These are phyloP conservation scores for Neofusicoccum laricinum DNA, from an alignment of 2,329 filamentous ascomycete species.

Conservation along the genomic window DNA sequence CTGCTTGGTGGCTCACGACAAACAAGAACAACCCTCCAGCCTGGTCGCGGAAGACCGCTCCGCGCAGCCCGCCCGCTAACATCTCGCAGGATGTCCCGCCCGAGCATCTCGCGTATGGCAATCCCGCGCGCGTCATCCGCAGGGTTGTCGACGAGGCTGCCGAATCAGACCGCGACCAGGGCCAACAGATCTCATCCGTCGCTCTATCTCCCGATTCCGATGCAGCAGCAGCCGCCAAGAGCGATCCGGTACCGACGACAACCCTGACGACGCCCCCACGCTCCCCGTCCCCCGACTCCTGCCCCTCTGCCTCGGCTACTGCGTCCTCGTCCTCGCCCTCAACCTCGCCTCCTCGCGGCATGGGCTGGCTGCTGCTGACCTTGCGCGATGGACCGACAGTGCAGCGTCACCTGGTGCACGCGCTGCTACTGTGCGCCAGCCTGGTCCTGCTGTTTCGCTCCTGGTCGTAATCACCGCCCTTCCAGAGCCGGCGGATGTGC, in stretches of 20 bases:
- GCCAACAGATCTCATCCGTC: constrained; percentile 8
- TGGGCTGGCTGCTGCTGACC: not conserved
- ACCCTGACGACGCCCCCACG: not conserved
- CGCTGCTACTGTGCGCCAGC: not conserved
- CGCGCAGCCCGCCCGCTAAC: constrained; percentile 10
- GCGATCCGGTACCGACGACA: not conserved
- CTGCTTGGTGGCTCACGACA: not conserved
- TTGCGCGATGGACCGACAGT: not conserved
- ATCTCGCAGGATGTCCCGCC: constrained; percentile 14
- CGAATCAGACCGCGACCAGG: not conserved
- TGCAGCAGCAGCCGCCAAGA: not conserved
- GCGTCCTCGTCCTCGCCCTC: not conserved
- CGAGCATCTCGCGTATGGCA: constrained; percentile 12
- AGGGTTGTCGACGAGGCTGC: not conserved
- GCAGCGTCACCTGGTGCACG: not conserved
- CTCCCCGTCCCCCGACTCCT: not conserved
- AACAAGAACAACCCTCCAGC: not conserved
- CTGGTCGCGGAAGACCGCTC: constrained; percentile 10
- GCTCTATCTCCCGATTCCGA: constrained; percentile 3
- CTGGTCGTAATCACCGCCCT: not conserved
- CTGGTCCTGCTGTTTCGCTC: not conserved
- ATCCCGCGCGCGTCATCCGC: constrained; percentile 14
- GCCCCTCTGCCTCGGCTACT: not conserved
- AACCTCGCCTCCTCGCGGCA: no score
- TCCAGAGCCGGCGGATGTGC: not conserved